Conservation (phyloP, 2,329 filamentous ascomycete genomes). For the Stagonosporopsis tanaceti region DNA sequence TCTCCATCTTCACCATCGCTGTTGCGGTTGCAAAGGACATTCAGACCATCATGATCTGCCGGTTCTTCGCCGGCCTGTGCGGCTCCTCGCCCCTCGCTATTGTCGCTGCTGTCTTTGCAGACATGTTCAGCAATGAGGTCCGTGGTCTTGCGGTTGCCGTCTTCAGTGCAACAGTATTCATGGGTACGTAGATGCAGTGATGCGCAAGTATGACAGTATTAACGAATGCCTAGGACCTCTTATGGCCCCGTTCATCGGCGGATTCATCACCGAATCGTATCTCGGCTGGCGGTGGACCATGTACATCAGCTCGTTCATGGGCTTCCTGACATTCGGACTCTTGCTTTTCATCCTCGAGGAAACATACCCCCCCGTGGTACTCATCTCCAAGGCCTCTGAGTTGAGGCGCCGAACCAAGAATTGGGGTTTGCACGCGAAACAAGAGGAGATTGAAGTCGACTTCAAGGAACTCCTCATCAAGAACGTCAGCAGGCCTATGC, state of each 20-base stretch:
- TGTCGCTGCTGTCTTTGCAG: conserved; percentile 64
- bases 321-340: conserved; percentile 58
- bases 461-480: conserved; percentile 59
- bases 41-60: conserved; percentile 61
- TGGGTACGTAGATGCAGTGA: conserved; percentile 40
- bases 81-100: conserved; percentile 61
- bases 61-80: conserved; percentile 63
- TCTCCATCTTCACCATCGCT: conserved; percentile 60
- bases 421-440: conserved; percentile 69
- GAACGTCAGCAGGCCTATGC: conserved; percentile 61
- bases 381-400: conserved; percentile 64
- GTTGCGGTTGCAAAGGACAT: conserved; percentile 61
- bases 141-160: conserved; percentile 56
- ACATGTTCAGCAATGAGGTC: conserved; percentile 61
- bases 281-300: conserved; percentile 65
- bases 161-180: conserved; percentile 54
- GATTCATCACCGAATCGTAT: conserved; percentile 59
- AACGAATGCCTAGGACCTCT: conserved; percentile 57
- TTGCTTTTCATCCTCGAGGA: conserved; percentile 64
- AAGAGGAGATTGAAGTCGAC: conserved; percentile 63
- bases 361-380: conserved; percentile 65
- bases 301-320: conserved; percentile 65
- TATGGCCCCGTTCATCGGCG: conserved; percentile 62
- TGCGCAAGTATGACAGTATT: neutral
- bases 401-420: conserved; percentile 64